phyloP scores from a whole-genome alignment of 768 basidiomycete species.

The Strobilomyces echinocephalus region DNA sequence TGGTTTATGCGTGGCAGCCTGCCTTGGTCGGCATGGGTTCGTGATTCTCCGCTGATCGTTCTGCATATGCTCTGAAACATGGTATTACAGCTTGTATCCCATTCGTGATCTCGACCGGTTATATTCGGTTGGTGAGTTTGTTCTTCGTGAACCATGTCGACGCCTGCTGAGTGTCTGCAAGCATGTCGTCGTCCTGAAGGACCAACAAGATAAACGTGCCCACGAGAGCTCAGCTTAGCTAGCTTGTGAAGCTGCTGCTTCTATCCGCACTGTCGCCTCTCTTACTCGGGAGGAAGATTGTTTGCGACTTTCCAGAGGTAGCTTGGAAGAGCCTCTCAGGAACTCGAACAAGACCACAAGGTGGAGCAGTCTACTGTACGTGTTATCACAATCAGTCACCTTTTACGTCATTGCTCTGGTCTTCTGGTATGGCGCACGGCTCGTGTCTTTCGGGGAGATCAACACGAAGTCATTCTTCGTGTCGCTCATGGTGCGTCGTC shows the following conservation, averaged over 20 bases:
- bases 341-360: slow-evolving; percentile 59
- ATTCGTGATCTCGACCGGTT: slow-evolving; percentile 65
- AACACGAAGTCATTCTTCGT: no score
- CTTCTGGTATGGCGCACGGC: slow-evolving; percentile 47
- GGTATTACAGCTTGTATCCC: slow-evolving; percentile 53
- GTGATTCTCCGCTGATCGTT: neutral
- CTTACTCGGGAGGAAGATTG: slow-evolving; percentile 68
- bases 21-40: slow-evolving; percentile 40
- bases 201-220: slow-evolving; percentile 70
- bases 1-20: slow-evolving; percentile 72
- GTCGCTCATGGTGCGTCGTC: no score
- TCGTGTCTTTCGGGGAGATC: no score
- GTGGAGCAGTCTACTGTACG: slow-evolving; percentile 62
- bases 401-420: slow-evolving; percentile 83
- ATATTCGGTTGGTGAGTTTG: slow-evolving; percentile 66
- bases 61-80: neutral
- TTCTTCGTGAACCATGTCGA: neutral
- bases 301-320: slow-evolving; percentile 59
- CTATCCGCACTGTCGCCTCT: slow-evolving; percentile 87
- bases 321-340: slow-evolving; percentile 65
- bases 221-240: slow-evolving; percentile 81
- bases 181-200: slow-evolving; percentile 86
- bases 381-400: slow-evolving; percentile 65
- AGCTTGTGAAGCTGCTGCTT: slow-evolving; percentile 85
- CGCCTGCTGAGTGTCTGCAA: slow-evolving; percentile 23